Evolutionary conservation across 164 flowering plant genomes (phyloP).

Genomic region (Liquidambar formosana): DNA sequence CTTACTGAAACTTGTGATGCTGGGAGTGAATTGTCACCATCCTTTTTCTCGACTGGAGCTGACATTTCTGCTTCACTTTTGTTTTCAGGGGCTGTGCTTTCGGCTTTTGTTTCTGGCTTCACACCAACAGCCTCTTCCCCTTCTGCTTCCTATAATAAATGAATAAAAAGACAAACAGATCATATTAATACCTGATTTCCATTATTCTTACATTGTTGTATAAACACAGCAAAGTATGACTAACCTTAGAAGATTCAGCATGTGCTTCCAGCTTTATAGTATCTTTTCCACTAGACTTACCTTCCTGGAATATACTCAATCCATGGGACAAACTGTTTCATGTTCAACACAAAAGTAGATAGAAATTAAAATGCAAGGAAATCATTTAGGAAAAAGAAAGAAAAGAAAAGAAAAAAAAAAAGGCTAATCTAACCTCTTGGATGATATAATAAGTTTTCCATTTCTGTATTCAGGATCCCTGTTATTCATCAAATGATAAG

Average conservation of each 20-base stretch:
- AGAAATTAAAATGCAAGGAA: background rate
- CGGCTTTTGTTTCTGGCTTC: slow-evolving; percentile 55
- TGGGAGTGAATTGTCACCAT: slow-evolving; percentile 41
- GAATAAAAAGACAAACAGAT: slow-evolving; percentile 4
- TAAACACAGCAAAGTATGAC: slow-evolving; percentile 4
- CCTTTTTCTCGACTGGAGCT: slow-evolving; percentile 46
- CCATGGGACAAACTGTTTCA: slow-evolving; percentile 86
- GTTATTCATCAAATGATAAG: slow-evolving; percentile 87
- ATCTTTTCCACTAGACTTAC: slow-evolving; percentile 44
- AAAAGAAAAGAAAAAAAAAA: background rate
- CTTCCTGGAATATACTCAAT: slow-evolving; percentile 73
- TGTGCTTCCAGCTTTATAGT: slow-evolving; percentile 49
- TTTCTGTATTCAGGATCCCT: slow-evolving; percentile 78
- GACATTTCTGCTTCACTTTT: slow-evolving; percentile 50
- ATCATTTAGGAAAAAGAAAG: too few relatives aligned
- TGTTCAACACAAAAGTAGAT: background rate
- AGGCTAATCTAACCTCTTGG: slow-evolving; percentile 53
- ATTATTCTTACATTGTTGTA: background rate
- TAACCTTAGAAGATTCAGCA: slow-evolving; percentile 57
- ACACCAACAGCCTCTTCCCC: slow-evolving; percentile 25
- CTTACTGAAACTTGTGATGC: slow-evolving; percentile 54
- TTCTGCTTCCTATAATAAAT: slow-evolving; percentile 29
- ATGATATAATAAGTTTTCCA: slow-evolving; percentile 86
- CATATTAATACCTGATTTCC: background rate
- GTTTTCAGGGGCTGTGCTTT: slow-evolving; percentile 35